Evolutionary conservation across 2,329 filamentous ascomycete genomes (phyloP), one percentile per base, ranked within the genome.

Genomic region (Ceratocystis diversiconidia): DNA sequence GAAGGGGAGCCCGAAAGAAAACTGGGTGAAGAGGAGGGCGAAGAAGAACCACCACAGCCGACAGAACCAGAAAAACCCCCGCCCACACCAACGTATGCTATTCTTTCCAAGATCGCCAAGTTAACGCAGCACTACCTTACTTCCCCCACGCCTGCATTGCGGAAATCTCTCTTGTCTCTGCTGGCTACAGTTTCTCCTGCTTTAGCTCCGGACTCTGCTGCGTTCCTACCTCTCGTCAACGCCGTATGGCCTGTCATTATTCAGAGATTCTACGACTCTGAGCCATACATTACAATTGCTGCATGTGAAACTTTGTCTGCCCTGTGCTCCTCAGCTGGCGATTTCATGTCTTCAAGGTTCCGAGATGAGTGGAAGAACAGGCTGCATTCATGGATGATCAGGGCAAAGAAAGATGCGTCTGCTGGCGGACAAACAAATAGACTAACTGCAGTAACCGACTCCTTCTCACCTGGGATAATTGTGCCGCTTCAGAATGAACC

Each of bases 91-190:
- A 89, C 89, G 0, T 95, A 95, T 74, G 80, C 80, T n/a, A 81
- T 96, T 10, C 82, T 97, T 2, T 80, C 90, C 43, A 87, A 86
- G 66, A 94, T 99, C 66, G 85, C 91, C 28, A 83, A 83, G 61
- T 84, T 95, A 0, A 92, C 91, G 4, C 92, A 96, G 72, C 87
- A 96, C 73, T 94, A 96, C 74, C 82, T 99, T 10, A 91, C 92
- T 5, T 92, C 90, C 0, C 86, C 89, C 0, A 92, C 90, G 0
- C 85, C 92, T 0, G 82, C 84, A 10, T 81, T 99, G 7, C 86
- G 92, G 50, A 85, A 85, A 36, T 89, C 87, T 0, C 80, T 99
- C 2, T 82, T 99, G 8, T 82, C 84, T 17, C 83, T 97, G 5
- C 82, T 97, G 12, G 78, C 81, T 30, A 90, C 85, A 0, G 86